Evolutionary conservation across 2,329 filamentous ascomycete genomes (phyloP).

Genomic region (Exophiala alcalophila): DNA sequence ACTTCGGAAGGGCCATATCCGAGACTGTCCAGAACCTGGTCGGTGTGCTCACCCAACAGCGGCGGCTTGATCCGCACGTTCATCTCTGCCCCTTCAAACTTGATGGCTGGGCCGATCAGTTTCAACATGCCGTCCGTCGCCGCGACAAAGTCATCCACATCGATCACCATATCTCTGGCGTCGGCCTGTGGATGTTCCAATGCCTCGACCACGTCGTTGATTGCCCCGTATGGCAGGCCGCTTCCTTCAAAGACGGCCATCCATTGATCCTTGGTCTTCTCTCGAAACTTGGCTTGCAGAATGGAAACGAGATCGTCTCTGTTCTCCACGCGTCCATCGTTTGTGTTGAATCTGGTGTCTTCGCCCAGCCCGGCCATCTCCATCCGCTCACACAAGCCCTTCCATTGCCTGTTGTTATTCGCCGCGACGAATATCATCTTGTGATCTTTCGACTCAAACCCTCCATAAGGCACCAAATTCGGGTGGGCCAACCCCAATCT

Average conservation of each 20-base stretch:
- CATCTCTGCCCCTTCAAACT: conserved; percentile 24
- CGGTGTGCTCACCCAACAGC: conserved; percentile 27
- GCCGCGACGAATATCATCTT: conserved; percentile 28
- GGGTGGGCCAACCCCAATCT: conserved; percentile 26
- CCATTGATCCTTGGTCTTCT: conserved; percentile 27
- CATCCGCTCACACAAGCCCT: conserved; percentile 24
- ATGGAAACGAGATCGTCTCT: conserved; percentile 24
- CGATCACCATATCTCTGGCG: conserved; percentile 27
- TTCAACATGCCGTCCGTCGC: conserved; percentile 26
- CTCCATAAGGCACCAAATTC: conserved; percentile 28
- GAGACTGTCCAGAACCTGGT: conserved; percentile 21
- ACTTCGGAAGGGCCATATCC: conserved; percentile 25
- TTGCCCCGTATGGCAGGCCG: conserved; percentile 29
- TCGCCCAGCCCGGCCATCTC: conserved; percentile 16
- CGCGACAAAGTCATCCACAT: conserved; percentile 24
- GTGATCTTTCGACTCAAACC: conserved; percentile 22
- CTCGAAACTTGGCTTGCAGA: conserved; percentile 20
- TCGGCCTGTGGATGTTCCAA: conserved; percentile 26
- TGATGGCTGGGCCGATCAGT: conserved; percentile 27
- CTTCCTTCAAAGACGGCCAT: conserved; percentile 24
- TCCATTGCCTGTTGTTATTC: conserved; percentile 30
- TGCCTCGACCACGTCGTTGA: conserved; percentile 29
- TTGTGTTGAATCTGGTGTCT: conserved; percentile 24
- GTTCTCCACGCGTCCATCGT: conserved; percentile 27
- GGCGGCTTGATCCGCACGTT: conserved; percentile 25